phyloP scores from a whole-genome alignment of 805 yeast species.

The Martiniozyma abietophila region DNA sequence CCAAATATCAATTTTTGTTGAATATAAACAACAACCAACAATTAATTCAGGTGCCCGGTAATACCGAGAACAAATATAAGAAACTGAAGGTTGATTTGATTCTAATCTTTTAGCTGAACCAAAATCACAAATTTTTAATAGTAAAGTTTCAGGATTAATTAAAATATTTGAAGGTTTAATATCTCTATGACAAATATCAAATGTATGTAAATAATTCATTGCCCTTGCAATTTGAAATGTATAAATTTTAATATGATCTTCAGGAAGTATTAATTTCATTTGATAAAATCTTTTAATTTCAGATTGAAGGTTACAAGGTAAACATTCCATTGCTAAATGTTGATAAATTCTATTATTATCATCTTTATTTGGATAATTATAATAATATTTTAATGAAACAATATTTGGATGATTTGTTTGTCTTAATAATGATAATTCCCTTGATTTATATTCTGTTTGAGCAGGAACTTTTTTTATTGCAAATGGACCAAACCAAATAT shows the following conservation, averaged over 20 bases:
- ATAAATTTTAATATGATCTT: slow-evolving; percentile 67
- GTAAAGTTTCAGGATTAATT: slow-evolving; percentile 60
- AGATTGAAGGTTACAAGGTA: slow-evolving; percentile 69
- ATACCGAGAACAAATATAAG: slow-evolving; percentile 92
- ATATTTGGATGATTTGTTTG: slow-evolving; percentile 75
- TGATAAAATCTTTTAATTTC: slow-evolving; percentile 65
- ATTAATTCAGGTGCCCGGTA: slow-evolving; percentile 95
- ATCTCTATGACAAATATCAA: slow-evolving; percentile 77
- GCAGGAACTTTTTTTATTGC: slow-evolving; percentile 83
- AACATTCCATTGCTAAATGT: slow-evolving; percentile 79
- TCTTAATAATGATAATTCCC: slow-evolving; percentile 71
- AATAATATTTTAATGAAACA: slow-evolving; percentile 58
- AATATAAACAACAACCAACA: slow-evolving; percentile 80
- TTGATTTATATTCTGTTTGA: slow-evolving; percentile 74
- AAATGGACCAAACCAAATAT: slow-evolving; percentile 64
- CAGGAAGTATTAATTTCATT: slow-evolving; percentile 52
- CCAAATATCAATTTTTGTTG: slow-evolving; percentile 94
- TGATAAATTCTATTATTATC: slow-evolving; percentile 60
- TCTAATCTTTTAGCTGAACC: slow-evolving; percentile 79
- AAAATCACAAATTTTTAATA: slow-evolving; percentile 73
- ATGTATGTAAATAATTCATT: slow-evolving; percentile 72
- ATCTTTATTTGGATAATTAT: slow-evolving; percentile 52
- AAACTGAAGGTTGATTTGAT: slow-evolving; percentile 76
- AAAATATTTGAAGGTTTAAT: slow-evolving; percentile 76
- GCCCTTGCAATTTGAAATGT: slow-evolving; percentile 76